Percentiles rank a stretch among this genome's conserved stretches.
These are phyloP conservation scores for Hanseniaspora pseudoguilliermondii DNA, from an alignment of 805 yeast species.

Conservation along the genomic window DNA sequence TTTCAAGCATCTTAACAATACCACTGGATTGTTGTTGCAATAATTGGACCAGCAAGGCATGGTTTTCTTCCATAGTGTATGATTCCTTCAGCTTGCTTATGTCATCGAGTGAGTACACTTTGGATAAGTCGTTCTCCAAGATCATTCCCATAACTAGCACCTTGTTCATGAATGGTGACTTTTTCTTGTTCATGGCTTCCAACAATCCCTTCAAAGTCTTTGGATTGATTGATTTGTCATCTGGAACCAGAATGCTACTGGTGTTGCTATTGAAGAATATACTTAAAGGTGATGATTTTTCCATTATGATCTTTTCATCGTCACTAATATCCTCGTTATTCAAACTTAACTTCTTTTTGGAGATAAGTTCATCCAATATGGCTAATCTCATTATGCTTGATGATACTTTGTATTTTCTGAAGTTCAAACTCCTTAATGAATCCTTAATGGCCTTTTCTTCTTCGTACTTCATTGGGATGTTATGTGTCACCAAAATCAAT, in stretches of 20 bases:
- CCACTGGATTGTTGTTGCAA: constrained; percentile 54
- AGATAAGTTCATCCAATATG: constrained; percentile 62
- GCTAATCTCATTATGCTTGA: constrained; percentile 56
- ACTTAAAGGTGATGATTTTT: constrained; percentile 49
- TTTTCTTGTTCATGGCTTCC: constrained; percentile 46
- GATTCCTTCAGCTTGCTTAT: constrained; percentile 57
- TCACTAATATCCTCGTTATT: neutral
- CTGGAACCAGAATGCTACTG: constrained; percentile 49
- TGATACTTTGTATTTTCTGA: constrained; percentile 30
- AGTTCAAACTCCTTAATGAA: constrained; percentile 49
- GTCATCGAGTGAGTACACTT: constrained; percentile 26
- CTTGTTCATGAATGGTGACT: constrained; percentile 36
- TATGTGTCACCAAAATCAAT: constrained; percentile 68
- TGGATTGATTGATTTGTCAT: constrained; percentile 52
- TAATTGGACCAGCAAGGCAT: constrained; percentile 2
- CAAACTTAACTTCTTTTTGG: constrained; percentile 43
- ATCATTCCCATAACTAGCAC: constrained; percentile 77
- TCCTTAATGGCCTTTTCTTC: constrained; percentile 56
- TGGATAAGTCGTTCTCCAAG: constrained; percentile 48
- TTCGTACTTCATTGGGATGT: constrained; percentile 58
- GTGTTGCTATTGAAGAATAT: constrained; percentile 75
- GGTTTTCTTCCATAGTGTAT: constrained; percentile 33
- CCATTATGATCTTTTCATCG: constrained; percentile 42
- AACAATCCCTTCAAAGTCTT: constrained; percentile 46
- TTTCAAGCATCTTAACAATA: constrained; percentile 6